These are phyloP conservation scores for Megacollybia platyphylla DNA, from an alignment of 1,284 basidiomycete genomes.

Conservation along the genomic window DNA sequence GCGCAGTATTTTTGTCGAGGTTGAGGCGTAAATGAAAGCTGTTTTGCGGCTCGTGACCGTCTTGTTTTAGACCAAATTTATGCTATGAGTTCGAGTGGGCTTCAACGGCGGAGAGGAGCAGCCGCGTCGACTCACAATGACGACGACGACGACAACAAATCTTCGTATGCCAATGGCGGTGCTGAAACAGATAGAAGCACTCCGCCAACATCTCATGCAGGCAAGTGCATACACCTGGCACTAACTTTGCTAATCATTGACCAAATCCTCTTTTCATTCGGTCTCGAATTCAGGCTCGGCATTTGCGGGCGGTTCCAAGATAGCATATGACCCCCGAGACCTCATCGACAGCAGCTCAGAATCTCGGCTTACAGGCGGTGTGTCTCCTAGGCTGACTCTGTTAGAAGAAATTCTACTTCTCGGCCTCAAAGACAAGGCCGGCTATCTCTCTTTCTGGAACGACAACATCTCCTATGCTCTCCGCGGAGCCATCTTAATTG, in stretches of 20 bases:
- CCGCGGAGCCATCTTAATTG: conserved; percentile 88
- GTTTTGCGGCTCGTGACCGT: too few relatives aligned
- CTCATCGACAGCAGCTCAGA: conserved; percentile 66
- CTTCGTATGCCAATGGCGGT: neutral
- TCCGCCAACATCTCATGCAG: neutral
- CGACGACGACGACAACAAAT: neutral
- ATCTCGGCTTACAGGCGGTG: conserved; percentile 50
- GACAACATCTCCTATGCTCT: conserved; percentile 97
- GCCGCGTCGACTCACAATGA: neutral
- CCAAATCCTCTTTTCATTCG: too few relatives aligned
- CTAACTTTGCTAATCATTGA: too few relatives aligned
- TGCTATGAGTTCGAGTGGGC: neutral
- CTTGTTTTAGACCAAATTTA: too few relatives aligned
- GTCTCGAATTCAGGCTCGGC: conserved; percentile 47
- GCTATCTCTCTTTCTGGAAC: conserved; percentile 94
- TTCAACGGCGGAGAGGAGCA: neutral
- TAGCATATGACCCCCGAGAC: conserved; percentile 93
- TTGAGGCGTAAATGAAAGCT: too few relatives aligned
- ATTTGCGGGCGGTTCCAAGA: conserved; percentile 71
- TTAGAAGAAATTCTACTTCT: conserved; percentile 95
- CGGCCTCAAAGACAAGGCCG: conserved; percentile 88
- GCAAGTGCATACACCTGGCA: too few relatives aligned
- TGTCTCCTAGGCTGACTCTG: conserved; percentile 80
- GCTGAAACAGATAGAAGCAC: neutral
- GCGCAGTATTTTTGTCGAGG: too few relatives aligned